phyloP scores from a whole-genome alignment of 176 grass and related monocot species.

The Carex parvula region DNA sequence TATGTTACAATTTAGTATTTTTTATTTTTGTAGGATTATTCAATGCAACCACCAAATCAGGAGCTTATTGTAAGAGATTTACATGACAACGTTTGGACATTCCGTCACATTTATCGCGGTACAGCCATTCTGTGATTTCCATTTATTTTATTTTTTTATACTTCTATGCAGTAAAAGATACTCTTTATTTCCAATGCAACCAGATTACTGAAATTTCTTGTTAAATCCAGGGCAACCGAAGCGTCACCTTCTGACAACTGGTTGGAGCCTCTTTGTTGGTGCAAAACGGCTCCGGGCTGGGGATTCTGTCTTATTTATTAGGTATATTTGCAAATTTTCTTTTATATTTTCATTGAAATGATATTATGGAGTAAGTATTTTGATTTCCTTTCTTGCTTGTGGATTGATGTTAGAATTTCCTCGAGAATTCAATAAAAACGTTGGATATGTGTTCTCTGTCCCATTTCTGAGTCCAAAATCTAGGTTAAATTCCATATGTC shows the following conservation, averaged over 20 bases:
- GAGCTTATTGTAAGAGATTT: constrained; percentile 92
- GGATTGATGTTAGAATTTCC: not conserved
- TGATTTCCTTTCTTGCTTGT: not conserved
- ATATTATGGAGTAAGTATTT: not conserved
- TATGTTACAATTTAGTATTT: constrained; percentile 14
- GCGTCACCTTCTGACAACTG: constrained; percentile 95
- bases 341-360: not conserved
- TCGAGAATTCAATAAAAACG: not conserved
- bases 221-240: constrained; percentile 77
- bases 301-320: constrained; percentile 97
- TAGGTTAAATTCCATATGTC: not conserved
- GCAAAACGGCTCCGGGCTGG: constrained; percentile 87
- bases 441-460: not conserved
- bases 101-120: constrained; percentile 99
- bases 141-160: constrained; percentile 12
- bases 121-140: constrained; percentile 34
- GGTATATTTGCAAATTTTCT: constrained; percentile 31
- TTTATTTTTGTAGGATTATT: constrained; percentile 57
- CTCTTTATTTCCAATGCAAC: constrained; percentile 7
- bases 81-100: constrained; percentile 97
- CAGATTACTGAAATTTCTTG: constrained; percentile 18
- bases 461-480: not conserved
- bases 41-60: constrained; percentile 94
- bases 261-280: constrained; percentile 99
- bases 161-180: constrained; percentile 2